Evolutionary conservation across 495 filamentous ascomycete genomes (phyloP).

Genomic region (Elasticomyces elasticus): DNA sequence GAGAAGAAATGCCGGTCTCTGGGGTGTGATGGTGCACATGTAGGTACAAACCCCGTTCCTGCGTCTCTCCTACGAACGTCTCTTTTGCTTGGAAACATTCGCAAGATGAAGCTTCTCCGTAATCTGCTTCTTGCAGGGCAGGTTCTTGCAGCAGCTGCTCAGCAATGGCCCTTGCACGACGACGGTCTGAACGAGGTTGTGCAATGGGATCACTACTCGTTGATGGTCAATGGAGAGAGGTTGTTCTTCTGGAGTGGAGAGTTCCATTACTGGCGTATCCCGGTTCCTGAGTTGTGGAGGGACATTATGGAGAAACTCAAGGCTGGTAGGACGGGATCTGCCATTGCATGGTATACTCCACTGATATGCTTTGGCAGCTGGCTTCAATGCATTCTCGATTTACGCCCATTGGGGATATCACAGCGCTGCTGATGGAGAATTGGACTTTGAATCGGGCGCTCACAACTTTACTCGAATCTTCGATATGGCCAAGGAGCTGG

Average conservation of each 20-base stretch:
- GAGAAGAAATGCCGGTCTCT: no score
- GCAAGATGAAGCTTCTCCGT: background rate
- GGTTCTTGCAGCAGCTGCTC: constrained; percentile 1
- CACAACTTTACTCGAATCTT: constrained; percentile 13
- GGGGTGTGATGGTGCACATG: no score
- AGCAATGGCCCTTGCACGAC: constrained; percentile 16
- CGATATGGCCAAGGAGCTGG: constrained; percentile 21
- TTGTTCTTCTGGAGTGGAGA: constrained; percentile 18
- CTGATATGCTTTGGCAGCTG: background rate
- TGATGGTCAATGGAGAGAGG: constrained; percentile 18
- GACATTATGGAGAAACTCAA: constrained; percentile 24
- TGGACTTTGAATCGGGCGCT: constrained; percentile 13
- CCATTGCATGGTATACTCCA: background rate
- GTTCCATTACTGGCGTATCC: constrained; percentile 23
- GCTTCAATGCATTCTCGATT: constrained; percentile 22
- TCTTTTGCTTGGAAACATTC: no score
- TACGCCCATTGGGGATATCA: constrained; percentile 19
- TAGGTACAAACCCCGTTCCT: no score
- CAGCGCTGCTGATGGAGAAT: background rate
- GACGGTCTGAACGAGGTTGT: constrained; percentile 11
- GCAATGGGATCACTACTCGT: constrained; percentile 18
- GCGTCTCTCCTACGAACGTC: no score
- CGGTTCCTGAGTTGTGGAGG: constrained; percentile 20
- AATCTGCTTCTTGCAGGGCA: background rate
- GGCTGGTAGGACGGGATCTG: constrained; percentile 5